Percentiles rank a stretch among this genome's conserved stretches.
phyloP scores from a whole-genome alignment of 2,329 filamentous ascomycete species.

The Pseudogymnoascus sp. region DNA sequence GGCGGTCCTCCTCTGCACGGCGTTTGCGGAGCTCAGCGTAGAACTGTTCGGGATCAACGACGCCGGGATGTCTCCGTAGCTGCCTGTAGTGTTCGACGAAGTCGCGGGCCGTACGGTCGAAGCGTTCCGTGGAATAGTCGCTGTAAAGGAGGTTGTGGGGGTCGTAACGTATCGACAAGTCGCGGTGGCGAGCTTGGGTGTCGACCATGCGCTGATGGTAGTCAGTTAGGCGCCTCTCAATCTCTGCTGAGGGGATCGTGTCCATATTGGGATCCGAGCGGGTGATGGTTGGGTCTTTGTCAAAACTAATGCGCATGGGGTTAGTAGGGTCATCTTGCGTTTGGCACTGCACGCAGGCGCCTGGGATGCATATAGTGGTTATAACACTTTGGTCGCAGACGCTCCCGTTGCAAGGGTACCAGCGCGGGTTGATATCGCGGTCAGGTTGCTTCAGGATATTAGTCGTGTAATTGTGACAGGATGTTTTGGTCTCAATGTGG shows the following conservation, averaged over 20 bases:
- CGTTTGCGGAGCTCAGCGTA: background rate
- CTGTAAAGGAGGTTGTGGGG: background rate
- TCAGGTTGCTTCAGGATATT: background rate
- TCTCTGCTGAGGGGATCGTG: background rate
- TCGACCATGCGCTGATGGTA: background rate
- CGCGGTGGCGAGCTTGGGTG: background rate
- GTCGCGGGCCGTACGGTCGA: background rate
- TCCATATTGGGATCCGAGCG: background rate
- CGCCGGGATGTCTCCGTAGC: background rate
- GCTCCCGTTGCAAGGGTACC: background rate
- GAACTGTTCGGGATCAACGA: background rate
- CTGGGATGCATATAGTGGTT: background rate
- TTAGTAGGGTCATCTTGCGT: background rate
- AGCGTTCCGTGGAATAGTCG: background rate
- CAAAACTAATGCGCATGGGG: background rate
- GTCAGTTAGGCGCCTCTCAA: background rate
- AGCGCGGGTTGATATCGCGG: background rate
- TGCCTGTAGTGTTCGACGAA: background rate
- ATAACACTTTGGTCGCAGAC: background rate
- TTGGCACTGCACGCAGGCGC: background rate
- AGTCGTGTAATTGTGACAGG: background rate
- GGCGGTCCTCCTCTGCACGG: background rate
- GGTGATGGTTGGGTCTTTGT: background rate
- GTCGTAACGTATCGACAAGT: background rate
- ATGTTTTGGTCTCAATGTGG: background rate